Base-by-base conservation (phyloP, 129 eudicot genomes). In the Ambrosia trifida region DNA sequence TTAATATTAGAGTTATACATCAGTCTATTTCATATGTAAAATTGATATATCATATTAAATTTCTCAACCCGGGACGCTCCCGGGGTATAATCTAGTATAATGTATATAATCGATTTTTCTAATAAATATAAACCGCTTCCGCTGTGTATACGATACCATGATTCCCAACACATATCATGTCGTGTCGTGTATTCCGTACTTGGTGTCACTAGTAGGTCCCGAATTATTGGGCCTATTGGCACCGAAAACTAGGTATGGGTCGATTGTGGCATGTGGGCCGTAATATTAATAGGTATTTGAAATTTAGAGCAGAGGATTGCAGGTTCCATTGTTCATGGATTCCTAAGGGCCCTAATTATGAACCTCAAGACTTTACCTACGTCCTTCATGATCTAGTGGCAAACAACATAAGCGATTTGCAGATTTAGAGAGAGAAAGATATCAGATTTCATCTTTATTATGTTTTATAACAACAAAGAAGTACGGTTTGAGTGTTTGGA, bases 381-480 rank as follows among this genome's bases (percentile, higher is more conserved):
- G 30, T 13, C 46, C 20, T 50, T 47, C 5, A 12, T 47, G 14
- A 13, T 18, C 24, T 33, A 67, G 80, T 76, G 80, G 74, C 80
- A 8, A 76, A 50, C 74, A 67, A 32, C 60, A 31, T 17, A 67
- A 33, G 53, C 47, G 32, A 73, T 76, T 57, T 32, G 43, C 65
- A 73, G 77, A 73, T 72, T 57, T 57, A 60, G 77, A 72, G 69
- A 60, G 77, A 72, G 69, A 72, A 63, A 63, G 44, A 49, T 20
- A 64, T 75, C 57, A 66, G 33, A 32, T 66, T 75, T 19, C 32
- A 36, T 46, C 5, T 66, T 66, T 73, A 75, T 75, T 31, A 54
- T 66, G 44, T 40, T 40, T 40, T 58, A 13, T 40, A 40, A 40
- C 44, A 1, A 40, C 44, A 40, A 6, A 40, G 10, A 40, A 40